Evolutionary conservation across 345 rosid species (phyloP).

Genomic region (Hibiscus tridactylites): DNA sequence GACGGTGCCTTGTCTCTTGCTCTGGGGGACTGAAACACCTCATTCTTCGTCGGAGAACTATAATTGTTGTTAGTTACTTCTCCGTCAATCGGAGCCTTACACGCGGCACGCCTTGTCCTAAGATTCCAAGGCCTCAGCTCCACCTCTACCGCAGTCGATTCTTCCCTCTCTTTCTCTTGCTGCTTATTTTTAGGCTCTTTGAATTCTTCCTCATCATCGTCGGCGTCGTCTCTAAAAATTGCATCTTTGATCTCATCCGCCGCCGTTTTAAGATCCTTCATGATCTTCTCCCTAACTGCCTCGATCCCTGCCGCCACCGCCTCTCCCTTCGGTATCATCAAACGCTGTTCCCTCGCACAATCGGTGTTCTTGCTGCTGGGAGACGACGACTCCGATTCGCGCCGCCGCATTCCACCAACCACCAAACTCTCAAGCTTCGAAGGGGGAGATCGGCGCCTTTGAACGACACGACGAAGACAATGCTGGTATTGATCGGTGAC

Average conservation of each 20-base stretch:
- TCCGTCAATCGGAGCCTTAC: constrained; percentile 37
- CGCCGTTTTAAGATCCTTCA: constrained; percentile 45
- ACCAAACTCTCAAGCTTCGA: constrained; percentile 13
- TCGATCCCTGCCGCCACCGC: constrained; percentile 53
- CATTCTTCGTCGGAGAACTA: constrained; percentile 30
- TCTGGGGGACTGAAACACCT: constrained; percentile 17
- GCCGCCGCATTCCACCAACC: constrained; percentile 8
- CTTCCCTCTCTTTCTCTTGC: constrained; percentile 16
- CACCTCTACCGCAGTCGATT: constrained; percentile 21
- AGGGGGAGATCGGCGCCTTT: constrained; percentile 28
- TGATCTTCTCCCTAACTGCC: constrained; percentile 45
- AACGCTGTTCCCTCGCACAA: constrained; percentile 10
- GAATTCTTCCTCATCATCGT: constrained; percentile 9
- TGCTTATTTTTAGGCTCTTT: constrained; percentile 10
- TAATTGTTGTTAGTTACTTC: constrained; percentile 7
- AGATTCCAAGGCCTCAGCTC: constrained; percentile 69
- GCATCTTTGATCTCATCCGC: constrained; percentile 39
- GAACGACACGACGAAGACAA: neutral
- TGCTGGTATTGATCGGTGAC: constrained; percentile 21
- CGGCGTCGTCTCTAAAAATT: constrained; percentile 22
- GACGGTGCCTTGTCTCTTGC: constrained; percentile 18
- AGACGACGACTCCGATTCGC: constrained; percentile 10
- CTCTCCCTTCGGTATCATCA: constrained; percentile 15
- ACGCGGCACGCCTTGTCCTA: constrained; percentile 57
- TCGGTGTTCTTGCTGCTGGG: neutral